These are phyloP conservation scores for Fusarium sulawesiense DNA, from an alignment of 2,329 filamentous ascomycete species.

Conservation along the genomic window DNA sequence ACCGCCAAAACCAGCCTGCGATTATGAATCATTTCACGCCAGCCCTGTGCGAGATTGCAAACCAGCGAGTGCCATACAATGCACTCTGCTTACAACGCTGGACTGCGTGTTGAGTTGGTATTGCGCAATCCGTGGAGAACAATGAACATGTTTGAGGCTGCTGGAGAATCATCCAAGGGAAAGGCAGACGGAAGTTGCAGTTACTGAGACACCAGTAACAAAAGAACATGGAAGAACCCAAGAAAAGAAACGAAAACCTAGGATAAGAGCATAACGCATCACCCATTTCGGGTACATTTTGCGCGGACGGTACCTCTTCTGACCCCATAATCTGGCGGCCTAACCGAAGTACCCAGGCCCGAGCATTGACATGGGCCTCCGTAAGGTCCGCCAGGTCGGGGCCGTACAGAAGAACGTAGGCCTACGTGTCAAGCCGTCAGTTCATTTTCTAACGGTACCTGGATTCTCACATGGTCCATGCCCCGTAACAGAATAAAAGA, in stretches of 20 bases:
- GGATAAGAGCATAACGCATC: conserved; percentile 14
- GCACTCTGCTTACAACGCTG: conserved; percentile 18
- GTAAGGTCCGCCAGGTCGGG: conserved; percentile 19
- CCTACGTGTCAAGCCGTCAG: conserved; percentile 4
- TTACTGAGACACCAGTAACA: conserved; percentile 9
- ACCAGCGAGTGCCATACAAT: conserved; percentile 9
- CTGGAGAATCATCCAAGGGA: not conserved
- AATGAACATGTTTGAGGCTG: not conserved
- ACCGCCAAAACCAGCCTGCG: conserved; percentile 9
- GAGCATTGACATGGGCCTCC: conserved; percentile 31
- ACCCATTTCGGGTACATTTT: conserved; percentile 30
- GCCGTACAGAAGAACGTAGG: not conserved
- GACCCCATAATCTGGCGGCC: conserved; percentile 9
- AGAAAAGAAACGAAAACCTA: conserved; percentile 6
- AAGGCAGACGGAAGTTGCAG: conserved; percentile 13
- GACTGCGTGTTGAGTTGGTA: not conserved
- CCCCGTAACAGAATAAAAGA: conserved; percentile 5
- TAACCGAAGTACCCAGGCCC: conserved; percentile 35
- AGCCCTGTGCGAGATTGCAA: conserved; percentile 39
- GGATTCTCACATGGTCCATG: not conserved
- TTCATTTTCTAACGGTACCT: not conserved
- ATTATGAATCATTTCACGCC: conserved; percentile 41
- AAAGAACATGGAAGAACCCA: conserved; percentile 8
- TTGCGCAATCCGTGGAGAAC: conserved; percentile 12
- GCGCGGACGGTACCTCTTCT: conserved; percentile 23